These are phyloP conservation scores for Claviceps fusiformis DNA, from an alignment of 2,329 filamentous ascomycete genomes.

Conservation along the genomic window DNA sequence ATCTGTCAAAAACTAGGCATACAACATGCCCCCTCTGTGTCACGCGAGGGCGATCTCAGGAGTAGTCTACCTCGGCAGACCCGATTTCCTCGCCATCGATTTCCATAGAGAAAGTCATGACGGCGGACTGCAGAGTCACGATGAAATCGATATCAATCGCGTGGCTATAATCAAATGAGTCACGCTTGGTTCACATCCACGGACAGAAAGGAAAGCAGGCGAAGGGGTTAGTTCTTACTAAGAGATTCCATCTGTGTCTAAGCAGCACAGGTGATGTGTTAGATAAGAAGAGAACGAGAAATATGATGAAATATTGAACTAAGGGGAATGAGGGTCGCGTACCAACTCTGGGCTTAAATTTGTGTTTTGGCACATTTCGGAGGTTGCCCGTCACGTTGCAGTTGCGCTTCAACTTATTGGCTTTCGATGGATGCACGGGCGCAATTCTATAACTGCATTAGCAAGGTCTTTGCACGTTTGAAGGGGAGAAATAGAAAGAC, in stretches of 20 bases:
- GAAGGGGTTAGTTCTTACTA: not conserved
- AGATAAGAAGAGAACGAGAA: not conserved
- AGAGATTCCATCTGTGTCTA: not conserved
- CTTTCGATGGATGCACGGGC: not conserved
- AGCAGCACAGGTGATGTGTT: not conserved
- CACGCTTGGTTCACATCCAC: too few relatives aligned
- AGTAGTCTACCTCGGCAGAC: not conserved
- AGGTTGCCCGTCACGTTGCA: not conserved
- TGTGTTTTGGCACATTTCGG: not conserved
- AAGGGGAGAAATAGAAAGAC: not conserved
- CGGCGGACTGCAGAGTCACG: not conserved
- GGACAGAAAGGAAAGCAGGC: not conserved
- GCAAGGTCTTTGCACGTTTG: not conserved
- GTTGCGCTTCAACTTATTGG: not conserved
- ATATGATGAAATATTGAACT: too few relatives aligned
- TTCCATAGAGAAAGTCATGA: conserved; percentile 3
- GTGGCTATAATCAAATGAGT: not conserved
- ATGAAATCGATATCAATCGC: not conserved
- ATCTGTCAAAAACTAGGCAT: too few relatives aligned
- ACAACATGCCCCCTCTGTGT: too few relatives aligned
- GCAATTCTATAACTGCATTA: not conserved
- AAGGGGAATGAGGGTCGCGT: not conserved
- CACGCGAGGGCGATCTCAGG: not conserved
- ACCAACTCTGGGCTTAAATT: not conserved
- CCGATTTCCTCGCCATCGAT: conserved; percentile 1